Percentiles rank a stretch among this genome's conserved stretches.
Evolutionary conservation across 805 yeast genomes (phyloP).

Genomic region (Wickerhamomyces silvicola): DNA sequence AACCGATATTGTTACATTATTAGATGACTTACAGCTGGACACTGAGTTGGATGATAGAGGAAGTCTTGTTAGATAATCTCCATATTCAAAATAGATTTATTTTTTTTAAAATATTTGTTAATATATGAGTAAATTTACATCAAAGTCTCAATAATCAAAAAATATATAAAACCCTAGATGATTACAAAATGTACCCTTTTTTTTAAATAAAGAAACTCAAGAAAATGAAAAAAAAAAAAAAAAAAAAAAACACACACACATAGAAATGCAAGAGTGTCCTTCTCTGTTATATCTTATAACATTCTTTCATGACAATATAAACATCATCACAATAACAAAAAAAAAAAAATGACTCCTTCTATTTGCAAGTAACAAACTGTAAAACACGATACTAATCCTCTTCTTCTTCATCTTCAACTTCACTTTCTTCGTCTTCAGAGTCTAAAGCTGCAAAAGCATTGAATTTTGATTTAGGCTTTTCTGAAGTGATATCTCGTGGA

Average conservation of each 20-base stretch:
- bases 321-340: not conserved
- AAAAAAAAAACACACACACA: not conserved
- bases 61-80: no score
- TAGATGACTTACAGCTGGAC: slow-evolving; percentile 16
- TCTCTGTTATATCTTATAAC: not conserved
- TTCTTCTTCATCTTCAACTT: slow-evolving; percentile 16
- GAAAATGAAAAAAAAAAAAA: not conserved
- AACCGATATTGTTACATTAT: slow-evolving; percentile 17
- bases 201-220: not conserved
- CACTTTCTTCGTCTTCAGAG: slow-evolving; percentile 22
- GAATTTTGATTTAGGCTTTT: slow-evolving; percentile 58
- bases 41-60: slow-evolving; percentile 16
- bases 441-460: slow-evolving; percentile 76
- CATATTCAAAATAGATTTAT: no score
- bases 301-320: not conserved
- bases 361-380: no score
- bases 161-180: slow-evolving; percentile 1
- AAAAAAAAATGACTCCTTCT: not conserved
- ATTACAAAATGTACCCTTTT: slow-evolving; percentile 1
- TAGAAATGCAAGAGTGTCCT: not conserved
- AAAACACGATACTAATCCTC: slow-evolving; percentile 1
- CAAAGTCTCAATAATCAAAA: not conserved
- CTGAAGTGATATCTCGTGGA: slow-evolving; percentile 63
- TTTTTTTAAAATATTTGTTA: no score
- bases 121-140: not conserved